These are phyloP conservation scores for Venturia pyrina DNA, from an alignment of 2,329 filamentous ascomycete genomes.

Conservation along the genomic window DNA sequence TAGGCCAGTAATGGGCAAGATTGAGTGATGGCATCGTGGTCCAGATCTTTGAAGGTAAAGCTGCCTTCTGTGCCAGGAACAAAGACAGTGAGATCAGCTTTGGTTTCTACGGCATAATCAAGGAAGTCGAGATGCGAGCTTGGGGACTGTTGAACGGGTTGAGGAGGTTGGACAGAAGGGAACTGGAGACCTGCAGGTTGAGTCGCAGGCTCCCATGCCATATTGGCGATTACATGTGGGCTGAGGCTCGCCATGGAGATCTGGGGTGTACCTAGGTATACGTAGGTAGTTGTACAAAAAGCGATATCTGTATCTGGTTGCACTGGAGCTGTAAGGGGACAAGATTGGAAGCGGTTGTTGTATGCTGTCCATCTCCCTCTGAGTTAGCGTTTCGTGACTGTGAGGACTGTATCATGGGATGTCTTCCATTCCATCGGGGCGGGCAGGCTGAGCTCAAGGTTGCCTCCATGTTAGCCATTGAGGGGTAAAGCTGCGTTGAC, in stretches of 20 bases:
- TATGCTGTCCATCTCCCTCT: neutral
- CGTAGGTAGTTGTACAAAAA: neutral
- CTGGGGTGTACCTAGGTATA: neutral
- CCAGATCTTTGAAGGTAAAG: constrained; percentile 3
- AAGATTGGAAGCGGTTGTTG: neutral
- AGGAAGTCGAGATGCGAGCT: neutral
- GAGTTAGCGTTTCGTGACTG: neutral
- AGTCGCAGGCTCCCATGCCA: neutral
- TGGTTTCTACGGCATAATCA: neutral
- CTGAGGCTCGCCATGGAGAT: neutral
- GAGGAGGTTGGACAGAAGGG: neutral
- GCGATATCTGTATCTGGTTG: neutral
- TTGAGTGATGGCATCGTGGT: neutral
- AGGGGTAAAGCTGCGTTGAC: neutral
- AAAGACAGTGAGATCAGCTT: neutral
- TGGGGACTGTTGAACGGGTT: neutral
- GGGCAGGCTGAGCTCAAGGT: neutral
- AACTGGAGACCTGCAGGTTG: neutral
- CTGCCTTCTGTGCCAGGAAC: neutral
- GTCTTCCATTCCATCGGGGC: neutral
- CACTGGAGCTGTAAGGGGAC: neutral
- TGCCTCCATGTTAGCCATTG: neutral
- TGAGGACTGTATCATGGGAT: too few relatives aligned
- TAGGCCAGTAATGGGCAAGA: constrained; percentile 11
- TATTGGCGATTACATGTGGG: neutral